phyloP scores from a whole-genome alignment of 257 asterid species.

The Solanum rostratum region DNA sequence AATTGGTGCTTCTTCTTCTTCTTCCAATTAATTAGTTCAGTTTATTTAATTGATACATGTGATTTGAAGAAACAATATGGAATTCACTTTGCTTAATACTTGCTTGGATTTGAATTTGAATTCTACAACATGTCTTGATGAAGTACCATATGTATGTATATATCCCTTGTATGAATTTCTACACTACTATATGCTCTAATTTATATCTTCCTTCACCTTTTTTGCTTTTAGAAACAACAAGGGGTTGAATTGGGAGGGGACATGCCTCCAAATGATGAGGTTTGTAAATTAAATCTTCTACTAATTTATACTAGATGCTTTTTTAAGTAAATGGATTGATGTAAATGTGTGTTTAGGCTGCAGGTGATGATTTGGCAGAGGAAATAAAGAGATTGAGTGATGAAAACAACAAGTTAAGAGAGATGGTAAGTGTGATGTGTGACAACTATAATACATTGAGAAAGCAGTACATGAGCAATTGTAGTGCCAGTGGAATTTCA shows the following conservation, averaged over 20 bases:
- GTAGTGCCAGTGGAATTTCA: constrained; percentile 4
- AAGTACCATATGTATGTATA: constrained; percentile 24
- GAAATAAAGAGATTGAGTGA: constrained; percentile 57
- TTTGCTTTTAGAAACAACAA: constrained; percentile 46
- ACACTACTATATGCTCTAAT: not conserved
- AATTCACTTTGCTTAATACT: constrained; percentile 48
- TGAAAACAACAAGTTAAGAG: constrained; percentile 66
- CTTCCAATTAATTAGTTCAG: not conserved
- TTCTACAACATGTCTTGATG: constrained; percentile 27
- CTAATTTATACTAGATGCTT: not conserved
- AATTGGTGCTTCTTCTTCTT: not conserved
- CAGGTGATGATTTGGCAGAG: constrained; percentile 47
- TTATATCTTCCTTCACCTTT: not conserved
- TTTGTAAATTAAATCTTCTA: not conserved
- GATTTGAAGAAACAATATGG: constrained; percentile 16
- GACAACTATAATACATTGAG: constrained; percentile 55
- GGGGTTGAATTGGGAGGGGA: constrained; percentile 29
- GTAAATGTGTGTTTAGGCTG: constrained; percentile 17
- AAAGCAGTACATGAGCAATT: constrained; percentile 34
- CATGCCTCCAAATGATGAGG: constrained; percentile 37
- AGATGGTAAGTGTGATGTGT: constrained; percentile 47
- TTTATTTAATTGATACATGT: not conserved
- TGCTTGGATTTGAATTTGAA: constrained; percentile 57
- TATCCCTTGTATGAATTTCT: not conserved
- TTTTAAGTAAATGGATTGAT: not conserved